These are phyloP conservation scores for Neopestalotiopsis clavispora DNA, from an alignment of 2,329 filamentous ascomycete genomes.

Conservation along the genomic window DNA sequence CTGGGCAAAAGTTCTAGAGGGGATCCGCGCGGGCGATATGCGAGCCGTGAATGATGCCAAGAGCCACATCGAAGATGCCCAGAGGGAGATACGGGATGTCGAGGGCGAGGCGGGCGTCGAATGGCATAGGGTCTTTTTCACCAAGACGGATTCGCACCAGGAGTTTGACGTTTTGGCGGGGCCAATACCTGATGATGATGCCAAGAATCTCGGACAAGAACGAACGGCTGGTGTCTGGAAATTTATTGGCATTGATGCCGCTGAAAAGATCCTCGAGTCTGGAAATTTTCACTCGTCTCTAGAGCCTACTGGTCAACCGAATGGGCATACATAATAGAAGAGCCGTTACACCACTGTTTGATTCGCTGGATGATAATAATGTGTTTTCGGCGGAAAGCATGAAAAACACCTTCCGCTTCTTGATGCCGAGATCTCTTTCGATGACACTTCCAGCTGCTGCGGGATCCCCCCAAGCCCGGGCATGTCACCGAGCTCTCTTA, in stretches of 20 bases:
- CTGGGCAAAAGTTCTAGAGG: constrained; percentile 26
- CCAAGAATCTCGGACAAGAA: constrained; percentile 16
- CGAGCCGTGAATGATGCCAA: constrained; percentile 22
- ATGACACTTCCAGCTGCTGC: too few species aligned
- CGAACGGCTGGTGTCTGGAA: constrained; percentile 29
- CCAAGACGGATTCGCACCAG: constrained; percentile 11
- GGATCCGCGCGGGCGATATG: constrained; percentile 26
- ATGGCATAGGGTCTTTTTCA: constrained; percentile 32
- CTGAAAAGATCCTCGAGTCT: constrained; percentile 26
- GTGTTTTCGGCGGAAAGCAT: too few species aligned
- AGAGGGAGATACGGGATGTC: constrained; percentile 28
- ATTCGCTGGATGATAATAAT: too few species aligned
- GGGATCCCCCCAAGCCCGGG: too few species aligned
- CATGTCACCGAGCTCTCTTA: too few species aligned
- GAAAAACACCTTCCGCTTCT: too few species aligned
- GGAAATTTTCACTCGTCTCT: constrained; percentile 8
- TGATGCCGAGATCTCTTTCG: too few species aligned
- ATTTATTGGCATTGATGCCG: constrained; percentile 25
- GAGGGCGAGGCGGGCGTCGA: constrained; percentile 23
- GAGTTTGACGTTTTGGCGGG: constrained; percentile 27
- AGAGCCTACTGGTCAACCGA: constrained; percentile 11
- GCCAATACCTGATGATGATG: constrained; percentile 23
- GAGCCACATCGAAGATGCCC: constrained; percentile 27
- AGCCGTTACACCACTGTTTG: background rate
- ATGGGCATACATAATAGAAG: background rate